Percentiles rank a stretch among this genome's conserved stretches.
These are phyloP conservation scores for Mycoemilia scoparia DNA, from an alignment of 192 early-diverging fungal genomes.

Conservation along the genomic window DNA sequence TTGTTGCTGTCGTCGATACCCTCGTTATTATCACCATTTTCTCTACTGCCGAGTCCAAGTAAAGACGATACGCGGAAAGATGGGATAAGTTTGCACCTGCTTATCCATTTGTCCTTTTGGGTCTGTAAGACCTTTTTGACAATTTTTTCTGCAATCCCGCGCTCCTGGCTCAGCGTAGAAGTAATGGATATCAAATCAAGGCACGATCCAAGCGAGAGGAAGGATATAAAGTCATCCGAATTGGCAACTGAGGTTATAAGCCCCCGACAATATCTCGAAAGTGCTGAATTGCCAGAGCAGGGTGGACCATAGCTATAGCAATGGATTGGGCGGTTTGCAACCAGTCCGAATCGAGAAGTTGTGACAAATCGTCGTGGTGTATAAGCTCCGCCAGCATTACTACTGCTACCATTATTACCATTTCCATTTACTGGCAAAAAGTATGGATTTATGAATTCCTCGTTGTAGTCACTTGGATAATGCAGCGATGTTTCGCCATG, in stretches of 20 bases:
- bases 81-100: conserved; percentile 12
- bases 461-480: no score
- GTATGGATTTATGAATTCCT: no score
- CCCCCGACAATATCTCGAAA: conserved; percentile 48
- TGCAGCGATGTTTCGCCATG: no score
- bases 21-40: conserved; percentile 1
- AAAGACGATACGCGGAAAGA: conserved; percentile 26
- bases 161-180: conserved; percentile 35
- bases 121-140: conserved; percentile 34
- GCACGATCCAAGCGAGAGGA: conserved; percentile 53
- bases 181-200: conserved; percentile 61
- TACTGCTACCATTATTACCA: conserved; percentile 13
- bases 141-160: conserved; percentile 44
- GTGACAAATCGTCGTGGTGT: conserved; percentile 51
- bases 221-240: conserved; percentile 58
- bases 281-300: conserved; percentile 43
- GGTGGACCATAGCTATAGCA: conserved; percentile 78
- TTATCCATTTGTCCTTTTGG: conserved; percentile 13
- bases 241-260: conserved; percentile 71
- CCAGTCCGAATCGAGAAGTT: conserved; percentile 39
- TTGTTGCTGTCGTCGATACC: not conserved
- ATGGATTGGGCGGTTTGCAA: conserved; percentile 53
- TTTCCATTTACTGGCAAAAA: no score
- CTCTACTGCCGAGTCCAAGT: conserved; percentile 7
- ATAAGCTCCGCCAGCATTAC: no score